Base-by-base conservation (phyloP, 2,329 filamentous ascomycete genomes). In the Pezicula carpinea region DNA sequence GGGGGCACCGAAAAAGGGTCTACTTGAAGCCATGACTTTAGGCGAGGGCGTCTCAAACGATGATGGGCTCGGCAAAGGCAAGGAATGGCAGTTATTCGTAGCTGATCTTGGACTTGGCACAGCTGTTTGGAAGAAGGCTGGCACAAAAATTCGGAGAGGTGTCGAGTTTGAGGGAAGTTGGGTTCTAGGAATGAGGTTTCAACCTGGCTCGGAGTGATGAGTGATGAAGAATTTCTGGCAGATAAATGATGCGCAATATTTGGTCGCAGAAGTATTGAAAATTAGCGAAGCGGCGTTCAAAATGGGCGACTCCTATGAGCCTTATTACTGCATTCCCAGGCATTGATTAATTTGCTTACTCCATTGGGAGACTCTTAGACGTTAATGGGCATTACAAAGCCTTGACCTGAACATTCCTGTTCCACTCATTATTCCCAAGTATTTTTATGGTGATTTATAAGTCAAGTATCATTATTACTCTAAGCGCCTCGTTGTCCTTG, bases 81-180 rank as follows among this genome's bases (percentile, higher is more conserved):
- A 53, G 38, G 72, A 73, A 14, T 96, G 91, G 90, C 81, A 85
- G 44, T 71, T 97, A 1, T 88, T 82, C 62, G 80, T 97, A 11
- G 89, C 85, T 2, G 93, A 99, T 64, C 85, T 96, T 54, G 92
- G 93, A 0, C 79, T 96, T 13, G 83, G 83, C 2, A 83, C 88
- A 48, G 80, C 86, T 4, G 88, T 90, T 3, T 95, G 91, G 86
- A 85, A 85, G 61, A 89, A 89, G 64, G 87, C 87, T 1, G 87
- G 88, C 2, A 89, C 87, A 4, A 84, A 87, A 62, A 80, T 89
- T 43, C 81, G 90, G 17, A 83, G 88, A 54, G 90, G 90, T 0
- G 85, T 96, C 47, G 89, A 91, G 59, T 97, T 96, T 72, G 89
- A 89, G 19, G 82, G 83, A 50, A 80, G 83, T 54, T 97, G 92